Conservation (phyloP, 495 filamentous ascomycete species). For the Penicillium malachiteum region DNA sequence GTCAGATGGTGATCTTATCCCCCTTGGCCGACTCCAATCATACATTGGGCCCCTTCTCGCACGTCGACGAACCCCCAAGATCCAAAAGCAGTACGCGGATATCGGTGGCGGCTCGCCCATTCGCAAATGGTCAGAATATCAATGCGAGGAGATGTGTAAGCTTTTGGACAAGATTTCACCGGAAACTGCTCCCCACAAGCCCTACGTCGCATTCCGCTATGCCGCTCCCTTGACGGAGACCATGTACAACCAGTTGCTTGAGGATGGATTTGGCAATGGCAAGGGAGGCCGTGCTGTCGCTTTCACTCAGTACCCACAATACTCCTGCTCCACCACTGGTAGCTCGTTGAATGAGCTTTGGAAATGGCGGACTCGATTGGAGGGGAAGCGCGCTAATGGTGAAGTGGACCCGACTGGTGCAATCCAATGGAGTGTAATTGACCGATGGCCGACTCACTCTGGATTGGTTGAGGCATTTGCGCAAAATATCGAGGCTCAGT, state of each 20-base stretch:
- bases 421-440: conserved; percentile 96
- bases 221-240: conserved; percentile 92
- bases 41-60: conserved; percentile 90
- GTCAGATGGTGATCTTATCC: conserved; percentile 94
- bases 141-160: conserved; percentile 93
- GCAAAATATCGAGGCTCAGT: conserved; percentile 77
- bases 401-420: conserved; percentile 56
- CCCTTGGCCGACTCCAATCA: conserved; percentile 86
- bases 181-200: conserved; percentile 93
- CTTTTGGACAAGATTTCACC: conserved; percentile 86
- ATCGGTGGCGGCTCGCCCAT: conserved; percentile 98
- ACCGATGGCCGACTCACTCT: conserved; percentile 90
- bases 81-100: conserved; percentile 88
- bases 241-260: conserved; percentile 77
- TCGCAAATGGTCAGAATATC: conserved; percentile 94
- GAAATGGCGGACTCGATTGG: conserved; percentile 89
- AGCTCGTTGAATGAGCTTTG: conserved; percentile 95
- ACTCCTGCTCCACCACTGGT: conserved; percentile 97
- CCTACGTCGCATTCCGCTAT: conserved; percentile 98
- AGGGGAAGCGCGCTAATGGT: conserved; percentile 64
- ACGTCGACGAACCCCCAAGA: conserved; percentile 85
- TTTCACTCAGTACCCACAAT: conserved; percentile 98
- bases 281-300: conserved; percentile 89
- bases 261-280: conserved; percentile 85
- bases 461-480: conserved; percentile 92